phyloP scores from a whole-genome alignment of 2,329 filamentous ascomycete genomes.

The Esteya vermicola region DNA sequence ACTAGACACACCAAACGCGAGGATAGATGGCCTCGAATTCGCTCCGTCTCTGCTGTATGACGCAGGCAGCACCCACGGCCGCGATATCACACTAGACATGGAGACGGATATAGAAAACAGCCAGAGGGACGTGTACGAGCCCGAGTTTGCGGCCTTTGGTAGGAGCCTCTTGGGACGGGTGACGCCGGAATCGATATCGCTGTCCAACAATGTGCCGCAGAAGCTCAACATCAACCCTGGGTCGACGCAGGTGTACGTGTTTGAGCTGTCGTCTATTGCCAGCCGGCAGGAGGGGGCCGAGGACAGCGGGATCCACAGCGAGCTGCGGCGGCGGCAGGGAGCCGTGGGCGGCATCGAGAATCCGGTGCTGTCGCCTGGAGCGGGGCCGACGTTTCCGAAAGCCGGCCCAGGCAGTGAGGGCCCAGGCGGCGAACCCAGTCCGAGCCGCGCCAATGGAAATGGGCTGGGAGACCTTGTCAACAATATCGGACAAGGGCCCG shows the following conservation, averaged over 20 bases:
- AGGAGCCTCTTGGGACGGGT: slow-evolving; percentile 49
- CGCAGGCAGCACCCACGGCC: not conserved
- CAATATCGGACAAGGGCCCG: too few relatives aligned
- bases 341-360: slow-evolving; percentile 2
- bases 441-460: too few relatives aligned
- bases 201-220: slow-evolving; percentile 50
- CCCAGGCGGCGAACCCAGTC: too few relatives aligned
- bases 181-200: slow-evolving; percentile 31
- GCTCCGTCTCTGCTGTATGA: too few relatives aligned
- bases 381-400: too few relatives aligned
- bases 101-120: not conserved
- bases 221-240: slow-evolving; percentile 48
- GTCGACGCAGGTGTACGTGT: slow-evolving; percentile 47
- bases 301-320: not conserved
- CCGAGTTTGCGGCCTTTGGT: slow-evolving; percentile 47
- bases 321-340: slow-evolving; percentile 14
- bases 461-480: too few relatives aligned
- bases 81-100: not conserved
- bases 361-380: too few relatives aligned
- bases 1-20: too few relatives aligned
- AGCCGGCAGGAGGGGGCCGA: slow-evolving; percentile 18
- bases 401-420: too few relatives aligned
- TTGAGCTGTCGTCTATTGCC: slow-evolving; percentile 41
- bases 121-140: slow-evolving; percentile 31
- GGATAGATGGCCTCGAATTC: too few relatives aligned